Evolutionary conservation across 106 monocot species (phyloP), one percentile per base, ranked within the genome.

Genomic region (Hemerocallis citrina): DNA sequence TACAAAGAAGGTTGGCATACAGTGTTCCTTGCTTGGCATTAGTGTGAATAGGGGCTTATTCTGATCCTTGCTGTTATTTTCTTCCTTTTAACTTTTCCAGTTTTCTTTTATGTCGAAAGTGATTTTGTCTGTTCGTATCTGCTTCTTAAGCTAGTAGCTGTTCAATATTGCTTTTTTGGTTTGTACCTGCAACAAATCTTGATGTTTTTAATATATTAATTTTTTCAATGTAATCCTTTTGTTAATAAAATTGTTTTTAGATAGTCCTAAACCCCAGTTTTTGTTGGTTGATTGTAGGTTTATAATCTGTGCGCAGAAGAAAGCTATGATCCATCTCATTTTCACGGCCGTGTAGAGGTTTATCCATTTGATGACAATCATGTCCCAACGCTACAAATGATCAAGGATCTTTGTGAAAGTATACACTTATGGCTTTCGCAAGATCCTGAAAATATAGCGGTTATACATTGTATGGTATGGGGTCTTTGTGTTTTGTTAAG

Each of bases 281-380:
- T 42, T 7, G 2, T 1, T 41, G 22, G n/a, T 3, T 59, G 1
- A 21, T 67, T 75, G 25, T 47, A 81, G 81, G 73, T 81, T 44
- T 81, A 73, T 49, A 81, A 81, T 24, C 54, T 81, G 24, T 81
- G 81, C 25, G 50, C 44, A 12, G 77, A 82, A 77, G 73, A 82
- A 48, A 62, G 36, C 40, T 82, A 82, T 59, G 70, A 77, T 71
- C 57, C 77, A 41, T 69, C 69, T 37, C 65, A 82, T 74, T 82
- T 82, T 67, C 74, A 82, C 67, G 77, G 82, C 34, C 73, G 77
- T 16, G 77, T 82, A 45, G 82, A 82, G 49, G 47, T 40, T 32
- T 77, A 57, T 27, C 82, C 77, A 37, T 77, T 82, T 74, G 82
- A 82, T 67, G 82, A 82, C 70, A 82, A 82, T 25, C 77, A 77